These are phyloP conservation scores for Gossypium schwendimanii DNA, from an alignment of 441 rosid species.

Conservation along the genomic window DNA sequence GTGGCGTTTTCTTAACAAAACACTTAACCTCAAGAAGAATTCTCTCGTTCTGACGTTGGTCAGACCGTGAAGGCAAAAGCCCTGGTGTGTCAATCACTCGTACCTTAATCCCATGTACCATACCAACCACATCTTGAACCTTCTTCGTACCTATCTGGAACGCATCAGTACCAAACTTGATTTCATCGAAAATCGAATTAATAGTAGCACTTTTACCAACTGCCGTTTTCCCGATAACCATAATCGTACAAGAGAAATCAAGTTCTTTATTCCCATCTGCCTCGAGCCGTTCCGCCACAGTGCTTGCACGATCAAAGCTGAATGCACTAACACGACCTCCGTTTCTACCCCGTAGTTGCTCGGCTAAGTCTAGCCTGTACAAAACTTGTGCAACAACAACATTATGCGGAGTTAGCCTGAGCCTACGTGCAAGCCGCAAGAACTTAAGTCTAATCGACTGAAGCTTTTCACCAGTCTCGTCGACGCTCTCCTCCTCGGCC, in stretches of 20 bases:
- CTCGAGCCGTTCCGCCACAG: slow-evolving; percentile 95
- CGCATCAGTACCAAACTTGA: slow-evolving; percentile 77
- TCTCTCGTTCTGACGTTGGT: slow-evolving; percentile 84
- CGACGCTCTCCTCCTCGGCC: slow-evolving; percentile 47
- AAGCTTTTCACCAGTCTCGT: slow-evolving; percentile 90
- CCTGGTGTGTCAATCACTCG: slow-evolving; percentile 94
- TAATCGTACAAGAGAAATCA: slow-evolving; percentile 92
- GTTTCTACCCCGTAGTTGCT: slow-evolving; percentile 87
- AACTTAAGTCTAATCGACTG: slow-evolving; percentile 95
- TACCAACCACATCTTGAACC: slow-evolving; percentile 89
- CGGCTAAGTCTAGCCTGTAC: slow-evolving; percentile 89
- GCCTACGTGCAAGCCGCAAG: slow-evolving; percentile 87
- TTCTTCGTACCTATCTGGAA: slow-evolving; percentile 77
- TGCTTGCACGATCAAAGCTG: slow-evolving; percentile 95
- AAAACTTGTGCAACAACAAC: slow-evolving; percentile 98
- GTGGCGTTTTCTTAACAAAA: slow-evolving; percentile 80
- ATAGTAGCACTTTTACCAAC: slow-evolving; percentile 97
- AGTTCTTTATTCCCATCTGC: slow-evolving; percentile 87
- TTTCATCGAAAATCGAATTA: slow-evolving; percentile 90
- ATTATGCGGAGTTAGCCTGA: slow-evolving; percentile 96
- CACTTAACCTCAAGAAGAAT: slow-evolving; percentile 68
- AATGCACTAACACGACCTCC: slow-evolving; percentile 97
- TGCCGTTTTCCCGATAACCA: slow-evolving; percentile 94
- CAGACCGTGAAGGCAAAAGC: slow-evolving; percentile 86
- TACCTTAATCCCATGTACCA: slow-evolving; percentile 89